Evolutionary conservation across 2,329 filamentous ascomycete species (phyloP), one percentile per base, ranked within the genome.

Genomic region (Chaetomium sp.): DNA sequence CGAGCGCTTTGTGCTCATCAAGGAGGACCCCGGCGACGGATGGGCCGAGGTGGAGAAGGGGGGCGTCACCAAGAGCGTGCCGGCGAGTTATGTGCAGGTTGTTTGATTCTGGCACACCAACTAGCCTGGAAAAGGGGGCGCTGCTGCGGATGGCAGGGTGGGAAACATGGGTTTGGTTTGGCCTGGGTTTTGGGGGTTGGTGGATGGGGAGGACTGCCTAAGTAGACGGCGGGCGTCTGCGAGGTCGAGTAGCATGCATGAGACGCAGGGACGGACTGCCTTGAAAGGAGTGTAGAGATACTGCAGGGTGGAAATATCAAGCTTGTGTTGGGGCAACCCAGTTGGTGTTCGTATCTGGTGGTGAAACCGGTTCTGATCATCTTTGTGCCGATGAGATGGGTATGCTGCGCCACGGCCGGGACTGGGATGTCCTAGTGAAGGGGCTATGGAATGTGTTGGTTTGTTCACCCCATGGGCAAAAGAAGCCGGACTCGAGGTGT

Each of bases 1-100:
- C 0, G 95, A 99, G 78, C 85, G 88, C 59, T 96, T 99, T 73
- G 93, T 99, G 47, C 81, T 99, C 35, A 87, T 97, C 67, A 93
- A 89, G 72, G 88, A 91, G 63, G 94, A 98, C 74, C 85, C 88
- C 0, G 95, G 95, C 1, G 95, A 98, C 79, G 95, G 95, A 0
- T 99, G 95, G 95, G 92, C 89, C 31, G 95, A 98, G 79, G 95
- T 99, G 21, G 95, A 98, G 80, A 93, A 92, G 77, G 93, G 92
- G 21, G 93, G 93, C 1, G 81, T 88, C 49, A 92, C 89, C 57
- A 93, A 88, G 74, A 97, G 93, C 75, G 95, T 99, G 61, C 95
- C 95, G 54, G 93, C 93, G 45, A 96, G 92, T 76, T 99, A 98
- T 80, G 86, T 98, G 65, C 90, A 93, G 78, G 85, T 89, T 73